These are phyloP conservation scores for Citrus reticulata DNA, from an alignment of 345 rosid genomes.

Conservation along the genomic window DNA sequence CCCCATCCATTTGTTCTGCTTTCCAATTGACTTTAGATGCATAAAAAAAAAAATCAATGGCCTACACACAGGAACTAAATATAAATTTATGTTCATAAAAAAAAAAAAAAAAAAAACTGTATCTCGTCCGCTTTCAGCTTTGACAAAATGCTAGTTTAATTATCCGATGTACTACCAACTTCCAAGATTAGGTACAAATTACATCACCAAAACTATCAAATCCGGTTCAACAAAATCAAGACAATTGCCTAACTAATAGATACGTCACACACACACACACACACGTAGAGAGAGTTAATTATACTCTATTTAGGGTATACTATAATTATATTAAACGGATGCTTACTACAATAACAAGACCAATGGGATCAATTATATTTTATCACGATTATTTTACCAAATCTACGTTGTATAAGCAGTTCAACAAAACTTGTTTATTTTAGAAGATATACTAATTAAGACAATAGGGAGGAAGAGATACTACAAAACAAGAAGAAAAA, in stretches of 20 bases:
- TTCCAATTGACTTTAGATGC: slow-evolving; percentile 2
- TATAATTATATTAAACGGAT: background rate
- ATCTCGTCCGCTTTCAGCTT: background rate
- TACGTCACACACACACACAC: background rate
- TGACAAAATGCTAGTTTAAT: slow-evolving; percentile 6
- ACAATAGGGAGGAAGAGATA: slow-evolving; percentile 1
- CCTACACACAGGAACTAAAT: background rate
- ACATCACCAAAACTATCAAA: slow-evolving; percentile 24
- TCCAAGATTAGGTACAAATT: slow-evolving; percentile 39
- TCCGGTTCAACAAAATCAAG: slow-evolving; percentile 20
- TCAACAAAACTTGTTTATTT: slow-evolving; percentile 26
- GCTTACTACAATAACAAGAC: background rate
- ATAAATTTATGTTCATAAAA: background rate
- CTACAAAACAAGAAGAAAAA: slow-evolving; percentile 19
- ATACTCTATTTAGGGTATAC: background rate
- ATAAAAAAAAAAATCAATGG: background rate
- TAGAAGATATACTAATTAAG: background rate
- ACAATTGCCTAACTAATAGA: slow-evolving; percentile 13
- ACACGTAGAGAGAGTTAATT: no score
- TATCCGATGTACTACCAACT: slow-evolving; percentile 5
- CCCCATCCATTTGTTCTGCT: background rate
- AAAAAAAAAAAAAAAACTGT: background rate
- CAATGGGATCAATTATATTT: slow-evolving; percentile 1
- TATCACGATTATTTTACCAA: slow-evolving; percentile 32
- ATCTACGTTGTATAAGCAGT: slow-evolving; percentile 22